phyloP scores from a whole-genome alignment of 306 rosid species.

The Trichosanthes cucumerina region DNA sequence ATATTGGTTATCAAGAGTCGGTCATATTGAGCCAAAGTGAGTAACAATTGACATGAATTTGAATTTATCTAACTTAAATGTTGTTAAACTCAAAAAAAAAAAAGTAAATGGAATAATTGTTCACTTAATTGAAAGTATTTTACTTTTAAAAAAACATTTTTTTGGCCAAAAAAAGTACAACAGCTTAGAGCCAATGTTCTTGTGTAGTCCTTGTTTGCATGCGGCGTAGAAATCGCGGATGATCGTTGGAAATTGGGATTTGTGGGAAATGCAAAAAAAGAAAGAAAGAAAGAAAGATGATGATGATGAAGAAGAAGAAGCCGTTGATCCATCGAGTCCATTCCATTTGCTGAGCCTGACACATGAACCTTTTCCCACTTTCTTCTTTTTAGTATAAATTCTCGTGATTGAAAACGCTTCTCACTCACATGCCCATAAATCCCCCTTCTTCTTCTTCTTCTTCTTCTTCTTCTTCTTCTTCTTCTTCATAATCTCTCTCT shows the following conservation, averaged over 20 bases:
- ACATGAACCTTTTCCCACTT: not conserved
- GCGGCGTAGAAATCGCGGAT: not conserved
- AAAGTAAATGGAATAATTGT: no score
- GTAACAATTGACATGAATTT: no score
- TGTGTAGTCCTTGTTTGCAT: not conserved
- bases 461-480: slow-evolving; percentile 17
- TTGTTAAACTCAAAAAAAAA: no score
- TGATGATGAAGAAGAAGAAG: not conserved
- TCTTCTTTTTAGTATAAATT: slow-evolving; percentile 13
- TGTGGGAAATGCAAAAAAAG: not conserved
- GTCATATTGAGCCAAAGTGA: no score
- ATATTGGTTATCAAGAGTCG: no score
- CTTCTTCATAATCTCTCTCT: slow-evolving; percentile 13
- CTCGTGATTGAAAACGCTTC: slow-evolving; percentile 45
- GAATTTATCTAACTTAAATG: no score
- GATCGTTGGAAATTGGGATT: not conserved
- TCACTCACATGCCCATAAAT: slow-evolving; percentile 50
- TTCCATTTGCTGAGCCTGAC: not conserved
- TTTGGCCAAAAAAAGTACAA: not conserved
- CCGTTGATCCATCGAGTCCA: not conserved
- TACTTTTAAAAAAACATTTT: no score
- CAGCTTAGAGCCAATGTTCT: not conserved
- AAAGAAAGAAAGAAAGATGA: not conserved
- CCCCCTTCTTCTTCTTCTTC: not conserved
- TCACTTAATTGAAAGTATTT: no score